Conservation (phyloP, 495 filamentous ascomycete species). For the Aspergillus heteromorphus region DNA sequence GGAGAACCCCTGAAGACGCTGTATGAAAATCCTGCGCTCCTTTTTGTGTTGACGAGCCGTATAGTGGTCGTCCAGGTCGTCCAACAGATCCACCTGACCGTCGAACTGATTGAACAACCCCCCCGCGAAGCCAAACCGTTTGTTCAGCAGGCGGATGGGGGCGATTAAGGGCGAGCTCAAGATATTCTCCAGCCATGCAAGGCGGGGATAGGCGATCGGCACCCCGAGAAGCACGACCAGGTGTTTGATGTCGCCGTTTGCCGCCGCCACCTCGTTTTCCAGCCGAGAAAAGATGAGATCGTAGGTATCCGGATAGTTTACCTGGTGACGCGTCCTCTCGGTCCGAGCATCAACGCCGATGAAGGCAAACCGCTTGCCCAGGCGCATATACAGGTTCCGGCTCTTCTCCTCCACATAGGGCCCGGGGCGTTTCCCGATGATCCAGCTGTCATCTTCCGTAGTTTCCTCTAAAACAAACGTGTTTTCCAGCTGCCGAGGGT, state of each 20-base stretch:
- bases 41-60: slow-evolving; percentile 86
- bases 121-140: slow-evolving; percentile 80
- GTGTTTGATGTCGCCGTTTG: slow-evolving; percentile 65
- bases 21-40: slow-evolving; percentile 70
- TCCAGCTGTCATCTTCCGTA: slow-evolving; percentile 65
- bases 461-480: slow-evolving; percentile 59
- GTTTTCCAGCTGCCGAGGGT: slow-evolving; percentile 62
- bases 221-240: slow-evolving; percentile 83
- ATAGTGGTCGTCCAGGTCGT: slow-evolving; percentile 95
- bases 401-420: slow-evolving; percentile 76
- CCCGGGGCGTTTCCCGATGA: slow-evolving; percentile 70
- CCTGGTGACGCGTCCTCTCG: slow-evolving; percentile 85
- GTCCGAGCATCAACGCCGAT: slow-evolving; percentile 85
- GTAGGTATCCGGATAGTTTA: slow-evolving; percentile 90
- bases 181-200: slow-evolving; percentile 92
- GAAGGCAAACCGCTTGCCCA: slow-evolving; percentile 83
- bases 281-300: slow-evolving; percentile 71
- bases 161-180: slow-evolving; percentile 77
- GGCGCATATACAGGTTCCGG: slow-evolving; percentile 71
- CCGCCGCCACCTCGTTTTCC: slow-evolving; percentile 56
- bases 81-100: slow-evolving; percentile 81
- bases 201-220: slow-evolving; percentile 88
- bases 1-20: slow-evolving; percentile 67
- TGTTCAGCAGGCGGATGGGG: slow-evolving; percentile 82
- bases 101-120: slow-evolving; percentile 91